Base-by-base conservation (phyloP, 2,329 filamentous ascomycete genomes). In the Diaporthe humulicola region DNA sequence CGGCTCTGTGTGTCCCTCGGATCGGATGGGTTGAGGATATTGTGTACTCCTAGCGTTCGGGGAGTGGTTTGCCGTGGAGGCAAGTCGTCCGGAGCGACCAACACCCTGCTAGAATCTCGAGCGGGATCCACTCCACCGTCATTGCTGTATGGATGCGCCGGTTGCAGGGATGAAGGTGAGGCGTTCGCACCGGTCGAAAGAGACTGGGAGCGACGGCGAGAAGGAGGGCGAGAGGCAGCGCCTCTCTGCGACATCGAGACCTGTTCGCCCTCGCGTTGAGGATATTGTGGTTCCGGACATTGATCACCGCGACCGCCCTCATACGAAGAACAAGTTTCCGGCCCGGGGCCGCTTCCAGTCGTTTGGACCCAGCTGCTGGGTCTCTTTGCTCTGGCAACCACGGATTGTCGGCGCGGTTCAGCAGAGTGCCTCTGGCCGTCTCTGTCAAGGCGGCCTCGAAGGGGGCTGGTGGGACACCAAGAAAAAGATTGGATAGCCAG, bases 241-340 rank as follows among this genome's bases (percentile, higher is more conserved):
- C 86, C 88, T 86, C 87, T 88, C 87, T 91, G 89, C 86, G 90
- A 91, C 91, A 92, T 92, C 86, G 89, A 88, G 86, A 85, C 85
- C 88, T 87, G 87, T 84, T 90, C 89, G 87, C 89, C 88, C 87
- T 84, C 85, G 83, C 84, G 83, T 84, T 84, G 84, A 82, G 85
- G 84, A 84, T 85, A 86, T 83, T 83, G 84, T 84, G 84, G 85
- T 85, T 85, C 86, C 83, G 86, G 84, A 89, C 90, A 92, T 92
- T 87, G 90, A 90, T 86, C 82, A 79, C 81, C 78, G 78, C 79
- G 78, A 75, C 76, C 76, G 79, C 74, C 74, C 72, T 79, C 76
- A 48, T 77, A 77, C 71, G 67, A 71, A 45, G 72, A 64, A 70
- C 71, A 75, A 71, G 67, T 74, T 76, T 75, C 78, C 76, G 75